Base-by-base conservation (phyloP, 768 basidiomycete species). In the Hebeloma cylindrosporum region DNA sequence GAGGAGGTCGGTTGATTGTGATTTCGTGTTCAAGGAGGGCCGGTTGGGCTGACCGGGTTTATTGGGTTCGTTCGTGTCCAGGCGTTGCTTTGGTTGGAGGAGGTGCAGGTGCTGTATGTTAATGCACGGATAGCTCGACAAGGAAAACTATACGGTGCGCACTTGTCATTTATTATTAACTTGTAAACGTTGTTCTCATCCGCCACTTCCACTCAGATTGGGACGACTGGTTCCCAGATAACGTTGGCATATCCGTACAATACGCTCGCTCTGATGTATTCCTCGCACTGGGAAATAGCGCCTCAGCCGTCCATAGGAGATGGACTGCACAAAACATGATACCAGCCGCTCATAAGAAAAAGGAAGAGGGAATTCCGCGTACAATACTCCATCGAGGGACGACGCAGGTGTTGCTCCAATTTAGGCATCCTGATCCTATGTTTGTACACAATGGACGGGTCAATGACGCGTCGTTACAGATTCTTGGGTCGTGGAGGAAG, bases 401-500 rank as follows among this genome's bases (percentile, higher is more conserved):
- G 14, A 43, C 40, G 0, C 45, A 43, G 3, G 34, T 35, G 4
- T 7, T 22, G 2, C 22, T 51, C 17, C 35, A 55, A 22, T 43
- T 55, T 7, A 60, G 62, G 8, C 66, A 69, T 51, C 66, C 63
- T 1, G 61, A 65, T 45, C 50, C 13, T 35, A 65, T 7, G 22
- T 26, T 47, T 7, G 23, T 37, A 2, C 25, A 18, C 5, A 10
- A n/a, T 7, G 27, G 30, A 4, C 28, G 18, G 16, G 45, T 40
- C 6, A 20, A 20, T 9, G 16, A 40, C 2, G 31, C 45, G 7
- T 25, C 45, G 30, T 31, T 47, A 17, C 71, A 74, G 40, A 48
- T 68, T 5, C 59, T 56, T 3, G 70, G 71, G 1, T 68, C 65
- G 0, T 70, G 68, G 71, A 49, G 53, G 45, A 65, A 67, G 23